Percentiles rank a stretch among this genome's conserved stretches.
These are phyloP conservation scores for Zygotorulaspora sp. DNA, from an alignment of 805 yeast genomes.

Conservation along the genomic window DNA sequence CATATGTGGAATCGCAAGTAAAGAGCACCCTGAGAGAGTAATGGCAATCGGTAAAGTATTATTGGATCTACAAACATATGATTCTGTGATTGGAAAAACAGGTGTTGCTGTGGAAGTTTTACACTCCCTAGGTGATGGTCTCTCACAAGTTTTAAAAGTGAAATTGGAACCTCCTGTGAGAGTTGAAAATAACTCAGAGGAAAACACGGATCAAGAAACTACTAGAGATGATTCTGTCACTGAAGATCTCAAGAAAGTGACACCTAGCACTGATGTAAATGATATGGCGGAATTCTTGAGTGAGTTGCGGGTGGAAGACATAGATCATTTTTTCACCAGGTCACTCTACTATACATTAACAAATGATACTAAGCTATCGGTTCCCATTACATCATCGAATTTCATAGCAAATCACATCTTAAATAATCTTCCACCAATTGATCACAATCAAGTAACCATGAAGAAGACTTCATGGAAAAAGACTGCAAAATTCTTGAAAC, in stretches of 20 bases:
- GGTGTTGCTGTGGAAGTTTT: slow-evolving; percentile 77
- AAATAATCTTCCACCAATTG: slow-evolving; percentile 69
- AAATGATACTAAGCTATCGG: slow-evolving; percentile 43
- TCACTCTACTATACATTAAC: slow-evolving; percentile 69
- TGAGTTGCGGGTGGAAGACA: slow-evolving; percentile 52
- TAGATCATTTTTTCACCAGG: slow-evolving; percentile 69
- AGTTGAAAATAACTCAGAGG: slow-evolving; percentile 10
- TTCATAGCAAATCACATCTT: slow-evolving; percentile 69
- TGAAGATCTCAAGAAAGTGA: slow-evolving; percentile 8
- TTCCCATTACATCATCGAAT: slow-evolving; percentile 69
- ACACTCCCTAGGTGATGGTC: slow-evolving; percentile 66
- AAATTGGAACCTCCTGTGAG: slow-evolving; percentile 42
- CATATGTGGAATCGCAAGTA: slow-evolving; percentile 67
- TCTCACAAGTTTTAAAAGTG: slow-evolving; percentile 47
- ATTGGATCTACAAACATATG: slow-evolving; percentile 43
- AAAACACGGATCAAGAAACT: slow-evolving; percentile 10
- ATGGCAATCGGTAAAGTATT: slow-evolving; percentile 68
- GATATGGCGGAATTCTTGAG: slow-evolving; percentile 38
- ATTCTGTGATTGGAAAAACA: slow-evolving; percentile 51
- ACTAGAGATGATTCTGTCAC: slow-evolving; percentile 3
- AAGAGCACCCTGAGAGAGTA: slow-evolving; percentile 54
- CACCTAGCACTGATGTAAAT: slow-evolving; percentile 12
- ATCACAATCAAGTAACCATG: slow-evolving; percentile 48
- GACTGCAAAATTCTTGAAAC: slow-evolving; percentile 75
- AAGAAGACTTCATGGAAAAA: slow-evolving; percentile 89